These are phyloP conservation scores for Solanum virginianum DNA, from an alignment of 257 asterid genomes.

Conservation along the genomic window DNA sequence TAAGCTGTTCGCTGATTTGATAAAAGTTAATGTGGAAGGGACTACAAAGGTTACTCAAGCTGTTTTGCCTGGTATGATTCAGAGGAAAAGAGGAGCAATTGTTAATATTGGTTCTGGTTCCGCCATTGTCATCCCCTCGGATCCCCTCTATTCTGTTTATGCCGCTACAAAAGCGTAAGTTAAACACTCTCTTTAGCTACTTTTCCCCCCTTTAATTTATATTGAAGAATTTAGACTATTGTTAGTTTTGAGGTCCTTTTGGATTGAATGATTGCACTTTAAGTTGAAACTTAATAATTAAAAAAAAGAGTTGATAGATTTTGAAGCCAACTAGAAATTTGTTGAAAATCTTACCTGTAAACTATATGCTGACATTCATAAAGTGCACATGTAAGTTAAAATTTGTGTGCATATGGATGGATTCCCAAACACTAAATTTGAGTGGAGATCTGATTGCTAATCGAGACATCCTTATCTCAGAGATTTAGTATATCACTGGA, in stretches of 20 bases:
- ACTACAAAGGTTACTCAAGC: constrained; percentile 84
- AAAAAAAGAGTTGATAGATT: neutral
- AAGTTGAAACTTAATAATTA: neutral
- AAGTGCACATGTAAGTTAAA: neutral
- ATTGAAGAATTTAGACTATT: neutral
- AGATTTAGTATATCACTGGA: neutral
- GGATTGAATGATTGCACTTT: neutral
- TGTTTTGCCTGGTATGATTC: constrained; percentile 75
- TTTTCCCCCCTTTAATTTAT: neutral
- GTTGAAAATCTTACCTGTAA: neutral
- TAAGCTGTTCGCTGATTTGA: constrained; percentile 56
- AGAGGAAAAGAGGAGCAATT: constrained; percentile 83
- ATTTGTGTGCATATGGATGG: neutral
- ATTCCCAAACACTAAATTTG: neutral
- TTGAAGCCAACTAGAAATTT: neutral
- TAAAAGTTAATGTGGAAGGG: constrained; percentile 79
- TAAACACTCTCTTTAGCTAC: neutral
- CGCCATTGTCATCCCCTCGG: constrained; percentile 77
- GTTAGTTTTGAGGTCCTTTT: neutral
- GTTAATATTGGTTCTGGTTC: constrained; percentile 96
- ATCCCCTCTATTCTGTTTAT: constrained; percentile 91
- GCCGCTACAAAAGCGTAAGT: constrained; percentile 98
- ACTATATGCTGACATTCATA: neutral
- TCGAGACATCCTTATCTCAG: neutral
- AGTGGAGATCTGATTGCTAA: neutral